Conservation (phyloP, 2,329 filamentous ascomycete genomes). For the Thielaviopsis cerberus region DNA sequence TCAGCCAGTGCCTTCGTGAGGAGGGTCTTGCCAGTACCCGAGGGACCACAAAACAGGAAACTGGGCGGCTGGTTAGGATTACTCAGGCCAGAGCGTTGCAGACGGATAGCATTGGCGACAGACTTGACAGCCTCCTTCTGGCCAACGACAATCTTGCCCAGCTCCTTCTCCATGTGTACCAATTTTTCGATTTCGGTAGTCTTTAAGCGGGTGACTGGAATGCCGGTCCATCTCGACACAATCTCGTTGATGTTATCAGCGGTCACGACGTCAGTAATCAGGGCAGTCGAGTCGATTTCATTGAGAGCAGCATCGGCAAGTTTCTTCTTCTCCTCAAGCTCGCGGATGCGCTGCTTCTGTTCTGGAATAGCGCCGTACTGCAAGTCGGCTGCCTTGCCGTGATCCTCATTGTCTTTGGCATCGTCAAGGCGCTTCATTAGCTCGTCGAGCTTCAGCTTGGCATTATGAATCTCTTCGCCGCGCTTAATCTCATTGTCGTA, state of each 20-base stretch:
- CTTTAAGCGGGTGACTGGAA: conserved; percentile 82
- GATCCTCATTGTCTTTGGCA: conserved; percentile 71
- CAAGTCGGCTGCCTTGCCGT: conserved; percentile 75
- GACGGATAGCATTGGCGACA: conserved; percentile 86
- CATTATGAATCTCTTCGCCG: conserved; percentile 79
- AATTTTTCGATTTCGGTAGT: conserved; percentile 97
- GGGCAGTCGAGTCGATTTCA: conserved; percentile 40
- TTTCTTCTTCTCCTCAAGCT: conserved; percentile 63
- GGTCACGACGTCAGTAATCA: conserved; percentile 84
- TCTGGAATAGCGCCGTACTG: conserved; percentile 96
- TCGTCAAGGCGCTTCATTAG: conserved; percentile 85
- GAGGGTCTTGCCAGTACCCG: conserved; percentile 92
- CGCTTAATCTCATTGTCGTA: conserved; percentile 87
- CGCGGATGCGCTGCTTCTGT: conserved; percentile 60
- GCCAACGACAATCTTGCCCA: conserved; percentile 71
- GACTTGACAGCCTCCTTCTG: conserved; percentile 85
- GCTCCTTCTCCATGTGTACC: conserved; percentile 83
- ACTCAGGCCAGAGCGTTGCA: conserved; percentile 81
- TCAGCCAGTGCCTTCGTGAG: conserved; percentile 93
- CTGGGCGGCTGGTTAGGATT: conserved; percentile 95
- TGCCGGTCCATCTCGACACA: conserved; percentile 92
- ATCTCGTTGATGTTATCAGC: conserved; percentile 99
- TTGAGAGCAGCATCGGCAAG: conserved; percentile 56
- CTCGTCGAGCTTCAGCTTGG: conserved; percentile 84
- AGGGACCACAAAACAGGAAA: conserved; percentile 97